Conservation (phyloP, 163 green algal species). For the Coccomyxa subellipsoidea region DNA sequence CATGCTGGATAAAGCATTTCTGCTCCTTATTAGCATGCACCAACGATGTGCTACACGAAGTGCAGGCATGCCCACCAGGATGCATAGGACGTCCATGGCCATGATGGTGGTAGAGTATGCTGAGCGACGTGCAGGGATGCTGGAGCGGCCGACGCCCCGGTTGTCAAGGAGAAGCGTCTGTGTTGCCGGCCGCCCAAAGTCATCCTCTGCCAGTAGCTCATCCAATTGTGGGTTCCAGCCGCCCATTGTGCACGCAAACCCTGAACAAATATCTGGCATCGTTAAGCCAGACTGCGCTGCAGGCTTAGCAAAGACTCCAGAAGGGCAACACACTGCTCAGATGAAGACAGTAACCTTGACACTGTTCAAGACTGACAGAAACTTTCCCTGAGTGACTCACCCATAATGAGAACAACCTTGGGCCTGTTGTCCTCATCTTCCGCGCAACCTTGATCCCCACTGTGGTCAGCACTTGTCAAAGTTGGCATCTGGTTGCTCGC, state of each 20-base stretch:
- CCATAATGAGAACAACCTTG: conserved; percentile 35
- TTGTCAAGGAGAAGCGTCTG: conserved; percentile 54
- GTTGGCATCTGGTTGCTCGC: no score
- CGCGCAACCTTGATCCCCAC: not conserved
- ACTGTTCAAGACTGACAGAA: not conserved
- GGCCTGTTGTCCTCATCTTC: not conserved
- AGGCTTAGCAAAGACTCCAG: not conserved
- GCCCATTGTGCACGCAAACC: conserved; percentile 30
- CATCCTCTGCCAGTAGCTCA: conserved; percentile 26
- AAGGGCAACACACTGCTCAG: not conserved
- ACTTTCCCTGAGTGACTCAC: conserved; percentile 8
- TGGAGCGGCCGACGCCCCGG: conserved; percentile 54
- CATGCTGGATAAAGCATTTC: no score
- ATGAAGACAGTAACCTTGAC: not conserved
- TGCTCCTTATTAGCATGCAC: no score
- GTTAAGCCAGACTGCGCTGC: no score
- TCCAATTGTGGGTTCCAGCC: conserved; percentile 36
- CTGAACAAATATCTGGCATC: no score
- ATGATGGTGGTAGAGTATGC: conserved; percentile 56
- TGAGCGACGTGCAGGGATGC: conserved; percentile 19
- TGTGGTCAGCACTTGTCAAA: not conserved
- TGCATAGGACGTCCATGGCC: conserved; percentile 47
- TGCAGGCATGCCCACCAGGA: conserved; percentile 65
- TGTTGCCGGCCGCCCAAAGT: not conserved
- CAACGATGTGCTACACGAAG: no score